phyloP scores from a whole-genome alignment of 2,329 filamentous ascomycete genomes.

The Thielaviopsis punctulata region DNA sequence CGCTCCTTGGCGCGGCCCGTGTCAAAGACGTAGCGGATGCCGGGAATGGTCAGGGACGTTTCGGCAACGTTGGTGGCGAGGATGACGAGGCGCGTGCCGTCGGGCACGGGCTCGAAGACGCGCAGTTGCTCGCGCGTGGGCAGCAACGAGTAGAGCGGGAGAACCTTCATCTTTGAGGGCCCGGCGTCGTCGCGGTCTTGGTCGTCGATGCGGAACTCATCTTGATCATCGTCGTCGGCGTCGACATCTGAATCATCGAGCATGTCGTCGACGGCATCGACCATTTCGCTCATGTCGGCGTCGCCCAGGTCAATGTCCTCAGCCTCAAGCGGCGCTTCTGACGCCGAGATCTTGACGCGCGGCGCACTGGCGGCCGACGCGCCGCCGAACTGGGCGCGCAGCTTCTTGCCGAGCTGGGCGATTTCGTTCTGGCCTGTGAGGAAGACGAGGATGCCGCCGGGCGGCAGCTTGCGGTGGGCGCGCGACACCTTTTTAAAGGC shows the following conservation, averaged over 20 bases:
- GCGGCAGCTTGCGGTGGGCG: conserved; percentile 78
- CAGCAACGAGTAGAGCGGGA: conserved; percentile 88
- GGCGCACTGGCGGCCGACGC: conserved; percentile 39
- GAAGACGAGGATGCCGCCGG: conserved; percentile 84
- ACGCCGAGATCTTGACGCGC: conserved; percentile 58
- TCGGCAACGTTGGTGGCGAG: conserved; percentile 94
- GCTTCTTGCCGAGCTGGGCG: conserved; percentile 56
- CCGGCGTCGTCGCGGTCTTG: conserved; percentile 36
- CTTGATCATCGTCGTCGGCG: conserved; percentile 37
- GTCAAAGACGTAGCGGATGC: conserved; percentile 90
- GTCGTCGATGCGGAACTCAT: conserved; percentile 53
- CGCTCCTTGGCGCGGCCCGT: conserved; percentile 85
- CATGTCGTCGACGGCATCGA: conserved; percentile 37
- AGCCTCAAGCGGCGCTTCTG: conserved; percentile 60
- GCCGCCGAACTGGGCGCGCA: conserved; percentile 51
- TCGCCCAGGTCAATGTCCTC: conserved; percentile 77
- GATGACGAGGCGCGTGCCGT: conserved; percentile 70
- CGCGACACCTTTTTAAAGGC: conserved; percentile 71
- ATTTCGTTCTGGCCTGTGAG: conserved; percentile 92
- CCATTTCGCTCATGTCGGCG: conserved; percentile 32
- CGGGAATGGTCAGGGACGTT: conserved; percentile 90
- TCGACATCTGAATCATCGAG: conserved; percentile 40
- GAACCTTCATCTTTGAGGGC: conserved; percentile 61
- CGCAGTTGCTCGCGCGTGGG: conserved; percentile 80
- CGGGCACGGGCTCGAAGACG: conserved; percentile 73